Evolutionary conservation across 192 early-diverging fungal genomes (phyloP).

Genomic region (Backusella morwellensis): DNA sequence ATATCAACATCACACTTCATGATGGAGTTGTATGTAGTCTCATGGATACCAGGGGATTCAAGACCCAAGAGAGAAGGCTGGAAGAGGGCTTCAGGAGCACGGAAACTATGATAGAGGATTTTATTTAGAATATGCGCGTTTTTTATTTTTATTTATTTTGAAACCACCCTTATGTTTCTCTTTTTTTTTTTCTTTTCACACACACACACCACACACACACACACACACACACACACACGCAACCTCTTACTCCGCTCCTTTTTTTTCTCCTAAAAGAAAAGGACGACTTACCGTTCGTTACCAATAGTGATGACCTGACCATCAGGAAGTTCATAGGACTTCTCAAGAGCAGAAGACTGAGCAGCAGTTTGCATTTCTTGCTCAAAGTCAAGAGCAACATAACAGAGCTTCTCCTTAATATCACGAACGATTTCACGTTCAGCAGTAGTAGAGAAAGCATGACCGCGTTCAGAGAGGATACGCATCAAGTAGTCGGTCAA

Average conservation of each 20-base stretch:
- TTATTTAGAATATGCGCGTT: not conserved
- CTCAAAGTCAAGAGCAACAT: slow-evolving; percentile 97
- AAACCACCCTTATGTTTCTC: not conserved
- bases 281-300: slow-evolving; percentile 66
- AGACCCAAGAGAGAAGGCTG: slow-evolving; percentile 89
- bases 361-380: slow-evolving; percentile 95
- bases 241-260: not conserved
- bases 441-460: slow-evolving; percentile 92
- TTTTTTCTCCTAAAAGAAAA: not conserved
- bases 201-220: too few relatives aligned
- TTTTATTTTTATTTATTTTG: not conserved
- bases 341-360: slow-evolving; percentile 88
- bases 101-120: slow-evolving; percentile 55
- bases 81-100: slow-evolving; percentile 96
- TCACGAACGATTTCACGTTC: slow-evolving; percentile 98
- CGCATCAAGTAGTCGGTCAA: slow-evolving; percentile 93
- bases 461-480: slow-evolving; percentile 93
- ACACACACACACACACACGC: not conserved
- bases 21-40: slow-evolving; percentile 94
- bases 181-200: not conserved
- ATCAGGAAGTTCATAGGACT: slow-evolving; percentile 97
- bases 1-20: slow-evolving; percentile 97
- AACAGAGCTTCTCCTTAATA: slow-evolving; percentile 99
- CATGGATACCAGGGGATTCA: slow-evolving; percentile 91
- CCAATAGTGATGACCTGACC: slow-evolving; percentile 97